Base-by-base conservation (phyloP, 1,284 basidiomycete species). In the Tilletiopsis washingtonensis region DNA sequence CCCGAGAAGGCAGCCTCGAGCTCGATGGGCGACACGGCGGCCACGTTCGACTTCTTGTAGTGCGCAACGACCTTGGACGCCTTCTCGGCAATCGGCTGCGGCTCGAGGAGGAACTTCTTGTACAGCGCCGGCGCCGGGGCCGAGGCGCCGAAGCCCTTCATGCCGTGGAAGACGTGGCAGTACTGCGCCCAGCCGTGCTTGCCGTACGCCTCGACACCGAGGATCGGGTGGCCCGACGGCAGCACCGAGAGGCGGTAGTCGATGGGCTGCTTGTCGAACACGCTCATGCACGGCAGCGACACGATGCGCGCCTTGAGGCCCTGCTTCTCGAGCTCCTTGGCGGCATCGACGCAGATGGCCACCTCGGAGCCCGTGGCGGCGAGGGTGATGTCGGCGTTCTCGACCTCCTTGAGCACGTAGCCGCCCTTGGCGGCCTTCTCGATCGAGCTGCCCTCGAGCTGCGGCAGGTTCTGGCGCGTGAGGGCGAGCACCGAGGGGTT, bases 321-420 rank as follows among this genome's bases (percentile, higher is more conserved):
- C 54, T 69, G 60, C 56, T 86, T 86, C 75, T 85, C 78, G 56
- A 78, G 79, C 71, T 81, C 81, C 72, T 80, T 79, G 51, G 84
- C 87, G 29, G 91, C 90, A 74, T 91, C 89, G 50, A 89, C 76
- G 47, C 83, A 86, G 63, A 94, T 87, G 64, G 79, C 71, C 58
- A 93, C 88, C 76, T 96, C 91, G 73, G 85, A 88, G 61, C 91
- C 91, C 54, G 83, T 84, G 71, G 84, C 84, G 64, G 93, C 86
- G 60, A 96, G 81, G 17, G 23, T 34, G 44, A 46, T 27, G 2
- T 44, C 23, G 27, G 5, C 40, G 89, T 94, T 66, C 78, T 75
- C 67, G 86, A 83, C 57, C 59, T 94, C 90, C 69, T 85, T 80
- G 45, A 94, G 75, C 53, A 93, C 87, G 76, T 96, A 96, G 57